Base-by-base conservation (phyloP, 2,329 filamentous ascomycete species). In the Hypocrella siamensis region DNA sequence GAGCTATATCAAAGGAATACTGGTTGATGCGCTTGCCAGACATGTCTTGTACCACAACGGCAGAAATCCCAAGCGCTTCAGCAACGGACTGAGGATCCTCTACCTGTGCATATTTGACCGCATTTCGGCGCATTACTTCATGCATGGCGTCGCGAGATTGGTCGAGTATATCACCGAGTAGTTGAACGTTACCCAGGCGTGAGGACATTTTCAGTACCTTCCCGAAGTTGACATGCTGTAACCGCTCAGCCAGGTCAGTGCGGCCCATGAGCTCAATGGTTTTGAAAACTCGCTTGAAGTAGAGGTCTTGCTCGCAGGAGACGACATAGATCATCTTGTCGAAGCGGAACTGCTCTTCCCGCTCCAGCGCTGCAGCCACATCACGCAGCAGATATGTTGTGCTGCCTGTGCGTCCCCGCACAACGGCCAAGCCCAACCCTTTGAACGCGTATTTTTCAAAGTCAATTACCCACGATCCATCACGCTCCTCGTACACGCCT, bases 11-110 rank as follows among this genome's bases (percentile, higher is more conserved):
- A 52, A 83, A 84, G 28, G 63, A 61, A 53, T 79, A 58, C 38
- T 57, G 51, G 39, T 57, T 52, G 35, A 51, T 46, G 28, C 45
- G 34, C 61, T 79, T 80, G 43, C 75, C 75, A 43, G 65, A 69
- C 70, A 81, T 78, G 46, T 80, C 77, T 48, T 81, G 75, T 2
- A 80, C 75, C 69, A 81, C 78, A 47, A 82, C 73, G 19, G 75
- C 68, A 2, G 69, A 70, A 44, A 79, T 79, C 33, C 75, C 75
- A 4, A 81, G 58, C 2, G 59, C 70, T 49, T 81, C 75, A 12
- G 76, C 73, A 3, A 67, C 70, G 37, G 63, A 56, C 28, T 65
- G 67, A 0, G 75, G 75, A 37, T 80, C 59, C 35, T 65, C 65
- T 15, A 80, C 66, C 48, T 78, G 71, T 33, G 63, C 57, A 50